A percentile compares a stretch with the other conserved stretches of the same genome.
These are phyloP conservation scores for Pseudogymnoascus sp. DNA, from an alignment of 2,329 filamentous ascomycete species.

Conservation along the genomic window DNA sequence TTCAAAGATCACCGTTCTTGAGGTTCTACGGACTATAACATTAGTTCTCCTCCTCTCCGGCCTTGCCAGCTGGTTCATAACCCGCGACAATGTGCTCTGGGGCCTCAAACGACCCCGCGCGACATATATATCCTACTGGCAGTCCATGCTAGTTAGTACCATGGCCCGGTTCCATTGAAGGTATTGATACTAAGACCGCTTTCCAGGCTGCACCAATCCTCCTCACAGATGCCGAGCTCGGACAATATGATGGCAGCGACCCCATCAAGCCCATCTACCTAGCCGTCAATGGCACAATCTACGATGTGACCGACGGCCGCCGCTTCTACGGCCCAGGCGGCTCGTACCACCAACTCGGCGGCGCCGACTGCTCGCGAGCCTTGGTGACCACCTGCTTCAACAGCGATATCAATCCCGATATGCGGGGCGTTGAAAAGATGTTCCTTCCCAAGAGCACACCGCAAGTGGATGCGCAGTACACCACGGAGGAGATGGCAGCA, in stretches of 20 bases:
- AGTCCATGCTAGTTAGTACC: constrained; percentile 20
- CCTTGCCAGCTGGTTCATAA: constrained; percentile 25
- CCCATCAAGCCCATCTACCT: constrained; percentile 73
- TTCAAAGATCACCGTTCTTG: constrained; percentile 19
- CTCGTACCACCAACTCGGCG: constrained; percentile 78
- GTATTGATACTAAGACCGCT: not conserved
- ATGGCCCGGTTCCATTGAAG: no score
- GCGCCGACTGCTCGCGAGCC: constrained; percentile 74
- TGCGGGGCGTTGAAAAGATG: constrained; percentile 81
- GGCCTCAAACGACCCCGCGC: constrained; percentile 21
- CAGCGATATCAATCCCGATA: constrained; percentile 66
- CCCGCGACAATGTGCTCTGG: constrained; percentile 24
- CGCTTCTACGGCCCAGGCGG: constrained; percentile 75
- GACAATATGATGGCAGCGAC: constrained; percentile 69
- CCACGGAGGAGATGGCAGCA: constrained; percentile 42
- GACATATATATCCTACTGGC: constrained; percentile 17
- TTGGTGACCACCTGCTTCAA: constrained; percentile 92
- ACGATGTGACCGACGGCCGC: constrained; percentile 65
- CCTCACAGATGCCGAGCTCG: constrained; percentile 68
- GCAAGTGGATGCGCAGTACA: constrained; percentile 50
- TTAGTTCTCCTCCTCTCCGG: constrained; percentile 21
- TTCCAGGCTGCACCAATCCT: constrained; percentile 48
- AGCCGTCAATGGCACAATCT: constrained; percentile 79
- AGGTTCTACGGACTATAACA: constrained; percentile 22
- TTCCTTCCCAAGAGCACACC: constrained; percentile 59